Evolutionary conservation across 305 asterid genomes (phyloP), one percentile per base, ranked within the genome.

Genomic region (Fraxinus platypoda): DNA sequence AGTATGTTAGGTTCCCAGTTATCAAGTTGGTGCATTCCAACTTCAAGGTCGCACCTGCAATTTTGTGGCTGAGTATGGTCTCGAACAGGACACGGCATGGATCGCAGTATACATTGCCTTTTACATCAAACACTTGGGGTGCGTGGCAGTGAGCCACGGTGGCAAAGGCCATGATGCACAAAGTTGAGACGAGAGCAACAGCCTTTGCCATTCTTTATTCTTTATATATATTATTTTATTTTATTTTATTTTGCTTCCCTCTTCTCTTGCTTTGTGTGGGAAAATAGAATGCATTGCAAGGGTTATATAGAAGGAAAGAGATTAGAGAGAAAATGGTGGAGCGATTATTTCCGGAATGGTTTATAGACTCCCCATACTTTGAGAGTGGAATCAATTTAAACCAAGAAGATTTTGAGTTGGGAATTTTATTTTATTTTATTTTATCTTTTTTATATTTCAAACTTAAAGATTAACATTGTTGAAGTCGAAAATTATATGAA

Each of bases 21-120:
- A 72, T 80, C 0, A 43, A 23, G 79, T 82, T 81, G 13, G n/a
- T 38, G 87, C 94, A 90, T 7, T 85, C 87, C 79, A 89, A 59
- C 23, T 46, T 81, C 59, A 90, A 88, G 8, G 52, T 73, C 0
- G 94, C 91, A 0, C 90, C 91, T 83, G 81, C 81, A 2, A 87
- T 52, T 37, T 49, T 75, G 0, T 21, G 4, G 74, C 91, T 88
- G 26, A 91, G 86, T 17, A 17, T 82, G 28, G 90, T 90, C 38
- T 84, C 52, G 82, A 90, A 91, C 33, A 88, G 89, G 89, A 91
- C 80, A 4, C 86, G 88, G 76, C 94, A 92, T 0, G 91, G 91
- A 78, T 92, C 94, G 52, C 97, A 92, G 79, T 90, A 92, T 74
- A 91, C 90, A 0, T 83, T 77, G 72, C 97, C 97, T 62, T 78